These are phyloP conservation scores for Wickerhamomyces bisporus DNA, from an alignment of 805 yeast genomes.

Conservation along the genomic window DNA sequence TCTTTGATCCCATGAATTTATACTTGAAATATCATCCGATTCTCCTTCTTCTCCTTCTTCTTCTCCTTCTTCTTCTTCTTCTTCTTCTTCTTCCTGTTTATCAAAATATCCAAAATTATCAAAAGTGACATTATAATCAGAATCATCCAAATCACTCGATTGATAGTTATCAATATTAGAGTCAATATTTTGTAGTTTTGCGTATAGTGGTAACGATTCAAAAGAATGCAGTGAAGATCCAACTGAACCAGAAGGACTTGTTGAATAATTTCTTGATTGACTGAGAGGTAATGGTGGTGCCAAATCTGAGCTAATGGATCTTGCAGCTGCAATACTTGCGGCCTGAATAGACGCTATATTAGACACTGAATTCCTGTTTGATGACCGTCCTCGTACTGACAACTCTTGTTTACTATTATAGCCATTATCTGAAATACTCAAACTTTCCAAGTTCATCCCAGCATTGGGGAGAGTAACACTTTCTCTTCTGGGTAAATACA, in stretches of 20 bases:
- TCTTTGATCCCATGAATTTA: background rate
- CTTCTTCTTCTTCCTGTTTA: too few species aligned
- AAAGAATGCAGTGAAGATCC: conserved; percentile 12
- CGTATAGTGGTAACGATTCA: conserved; percentile 15
- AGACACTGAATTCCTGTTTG: background rate
- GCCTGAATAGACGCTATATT: conserved; percentile 2
- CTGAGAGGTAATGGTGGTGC: conserved; percentile 4
- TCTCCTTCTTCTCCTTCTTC: too few species aligned
- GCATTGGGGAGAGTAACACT: too few species aligned
- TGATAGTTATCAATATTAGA: background rate
- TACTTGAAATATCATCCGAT: background rate
- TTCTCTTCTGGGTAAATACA: background rate
- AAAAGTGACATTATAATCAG: conserved; percentile 2
- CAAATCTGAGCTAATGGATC: conserved; percentile 1
- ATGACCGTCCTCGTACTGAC: background rate
- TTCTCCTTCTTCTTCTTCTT: too few species aligned
- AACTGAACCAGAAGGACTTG: conserved; percentile 6
- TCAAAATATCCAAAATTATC: conserved; percentile 6
- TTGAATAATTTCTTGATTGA: conserved; percentile 4
- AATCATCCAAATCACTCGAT: background rate
- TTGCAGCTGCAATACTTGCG: conserved; percentile 6
- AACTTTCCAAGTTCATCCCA: background rate
- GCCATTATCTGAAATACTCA: background rate
- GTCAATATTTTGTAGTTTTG: conserved; percentile 5
- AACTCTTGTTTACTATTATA: background rate